Evolutionary conservation across 371 early-diverging fungal species (phyloP), one percentile per base, ranked within the genome.

Genomic region (Mucor racemosus): DNA sequence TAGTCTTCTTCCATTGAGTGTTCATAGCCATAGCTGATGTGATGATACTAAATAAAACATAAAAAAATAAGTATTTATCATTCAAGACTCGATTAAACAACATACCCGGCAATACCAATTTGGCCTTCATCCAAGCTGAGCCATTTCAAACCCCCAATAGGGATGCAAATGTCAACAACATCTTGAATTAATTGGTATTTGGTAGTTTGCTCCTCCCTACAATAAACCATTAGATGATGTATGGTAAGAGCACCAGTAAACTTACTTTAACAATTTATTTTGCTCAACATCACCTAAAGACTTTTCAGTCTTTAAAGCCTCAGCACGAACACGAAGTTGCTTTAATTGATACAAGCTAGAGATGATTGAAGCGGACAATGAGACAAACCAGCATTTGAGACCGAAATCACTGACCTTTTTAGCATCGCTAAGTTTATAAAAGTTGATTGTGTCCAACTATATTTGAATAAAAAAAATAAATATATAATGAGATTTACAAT

Each of bases 31-130:
- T 84, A 59, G 74, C 62, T 17, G 84, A 80, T 14, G 85, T 84
- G 7, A 82, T 65, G 34, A 78, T 72, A 67, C 82, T 80, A 69
- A 15, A 57, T 36, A 15, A 44, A 46, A 44, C 44, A 15, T n/a
- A n/a, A n/a, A 6, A 10, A 48, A 44, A 38, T 14, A 3, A 56
- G 15, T 35, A 5, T 0, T 0, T 7, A 1, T 4, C 33, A 34
- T 31, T 17, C 33, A 11, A 55, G 8, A 44, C 8, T 7, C 14
- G 13, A 26, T 26, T 17, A 11, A 38, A 41, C 41, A 60, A 46
- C 78, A 71, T 82, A 81, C 78, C 90, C 90, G 69, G 82, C 81
- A 60, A 89, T 71, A 48, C 90, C 90, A 59, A 90, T 73, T n/a
- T 81, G 56, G n/a, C 89, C 90, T 55, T 88, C 87, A 55, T 85